Evolutionary conservation across 768 basidiomycete genomes (phyloP).

Genomic region (Cystobasidium onofrii): DNA sequence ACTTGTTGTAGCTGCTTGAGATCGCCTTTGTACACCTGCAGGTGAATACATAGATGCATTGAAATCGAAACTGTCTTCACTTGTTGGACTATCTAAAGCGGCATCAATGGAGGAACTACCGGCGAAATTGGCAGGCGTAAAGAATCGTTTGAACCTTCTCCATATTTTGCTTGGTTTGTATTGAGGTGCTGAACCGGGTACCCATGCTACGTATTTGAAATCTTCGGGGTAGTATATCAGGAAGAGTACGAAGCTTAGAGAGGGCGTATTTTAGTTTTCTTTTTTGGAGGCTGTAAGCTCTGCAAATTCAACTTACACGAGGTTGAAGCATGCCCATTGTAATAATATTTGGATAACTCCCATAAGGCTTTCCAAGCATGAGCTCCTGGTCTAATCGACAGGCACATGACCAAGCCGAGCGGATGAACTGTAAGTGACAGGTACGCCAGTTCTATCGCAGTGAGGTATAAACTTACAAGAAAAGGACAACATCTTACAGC

Average conservation of each 20-base stretch:
- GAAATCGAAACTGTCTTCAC: constrained; percentile 5
- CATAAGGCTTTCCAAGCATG: constrained; percentile 67
- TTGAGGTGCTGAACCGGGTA: constrained; percentile 11
- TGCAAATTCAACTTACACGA: constrained; percentile 58
- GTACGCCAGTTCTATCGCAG: no score
- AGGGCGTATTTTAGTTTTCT: background rate
- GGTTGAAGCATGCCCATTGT: constrained; percentile 74
- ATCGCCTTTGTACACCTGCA: constrained; percentile 1
- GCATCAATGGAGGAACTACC: background rate
- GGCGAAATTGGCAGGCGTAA: constrained; percentile 15
- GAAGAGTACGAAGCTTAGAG: constrained; percentile 76
- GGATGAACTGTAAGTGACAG: background rate
- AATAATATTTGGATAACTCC: constrained; percentile 72
- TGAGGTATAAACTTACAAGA: constrained; percentile 53
- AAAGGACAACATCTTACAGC: constrained; percentile 70
- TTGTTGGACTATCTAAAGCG: background rate
- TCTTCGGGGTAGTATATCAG: constrained; percentile 82
- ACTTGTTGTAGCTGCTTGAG: background rate
- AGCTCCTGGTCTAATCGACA: constrained; percentile 40
- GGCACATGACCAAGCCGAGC: background rate
- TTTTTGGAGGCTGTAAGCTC: background rate
- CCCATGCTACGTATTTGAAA: constrained; percentile 56
- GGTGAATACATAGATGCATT: constrained; percentile 8
- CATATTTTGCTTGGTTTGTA: background rate
- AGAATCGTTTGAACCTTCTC: constrained; percentile 22